These are phyloP conservation scores for Nicotiana tomentosiformis DNA, from an alignment of 257 asterid genomes.

Conservation along the genomic window DNA sequence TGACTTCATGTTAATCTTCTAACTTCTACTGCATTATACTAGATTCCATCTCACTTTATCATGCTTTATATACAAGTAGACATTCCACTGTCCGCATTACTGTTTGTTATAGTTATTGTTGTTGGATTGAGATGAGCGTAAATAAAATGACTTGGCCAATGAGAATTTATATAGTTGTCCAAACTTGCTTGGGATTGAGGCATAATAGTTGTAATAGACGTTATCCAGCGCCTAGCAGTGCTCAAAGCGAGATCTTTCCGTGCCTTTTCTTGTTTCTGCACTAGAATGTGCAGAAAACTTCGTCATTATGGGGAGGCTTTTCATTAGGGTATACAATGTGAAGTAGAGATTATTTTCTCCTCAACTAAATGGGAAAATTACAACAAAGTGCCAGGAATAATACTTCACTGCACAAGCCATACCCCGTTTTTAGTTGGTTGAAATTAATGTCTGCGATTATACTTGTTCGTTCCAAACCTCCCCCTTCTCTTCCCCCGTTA, in stretches of 20 bases:
- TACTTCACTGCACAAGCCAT: background rate
- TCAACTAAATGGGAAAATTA: background rate
- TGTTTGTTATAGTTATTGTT: background rate
- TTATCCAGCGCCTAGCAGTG: background rate
- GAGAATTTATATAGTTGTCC: background rate
- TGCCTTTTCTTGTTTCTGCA: background rate
- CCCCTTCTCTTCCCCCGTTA: no score
- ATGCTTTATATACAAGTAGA: background rate
- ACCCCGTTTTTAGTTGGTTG: background rate
- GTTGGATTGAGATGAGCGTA: background rate
- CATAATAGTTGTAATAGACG: background rate
- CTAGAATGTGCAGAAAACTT: background rate
- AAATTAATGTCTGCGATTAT: background rate
- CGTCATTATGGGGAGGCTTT: background rate
- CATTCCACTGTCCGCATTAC: background rate
- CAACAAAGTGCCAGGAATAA: background rate
- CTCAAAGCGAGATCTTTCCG: background rate
- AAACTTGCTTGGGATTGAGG: background rate
- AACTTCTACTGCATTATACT: background rate
- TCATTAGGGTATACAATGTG: background rate
- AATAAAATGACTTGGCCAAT: background rate
- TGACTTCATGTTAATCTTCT: background rate
- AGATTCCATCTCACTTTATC: background rate
- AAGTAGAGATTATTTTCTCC: background rate
- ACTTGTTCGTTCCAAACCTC: background rate